Conservation (phyloP, 2,329 filamentous ascomycete species). For the Stagonosporopsis rhizophila region DNA sequence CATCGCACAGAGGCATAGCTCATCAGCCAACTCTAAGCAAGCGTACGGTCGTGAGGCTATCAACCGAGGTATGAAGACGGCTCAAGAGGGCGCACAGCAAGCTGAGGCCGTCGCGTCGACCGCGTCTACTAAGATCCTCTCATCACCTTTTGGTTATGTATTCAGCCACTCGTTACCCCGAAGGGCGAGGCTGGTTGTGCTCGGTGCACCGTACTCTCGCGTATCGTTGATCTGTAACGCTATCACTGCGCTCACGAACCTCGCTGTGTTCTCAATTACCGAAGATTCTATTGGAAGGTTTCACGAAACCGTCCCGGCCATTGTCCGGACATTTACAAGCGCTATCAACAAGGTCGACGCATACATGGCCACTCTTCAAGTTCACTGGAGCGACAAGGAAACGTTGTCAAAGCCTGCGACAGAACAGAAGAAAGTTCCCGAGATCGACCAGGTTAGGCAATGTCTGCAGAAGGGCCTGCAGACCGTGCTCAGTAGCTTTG, state of each 20-base stretch:
- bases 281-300: conserved; percentile 89
- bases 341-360: conserved; percentile 73
- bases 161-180: conserved; percentile 75
- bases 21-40: conserved; percentile 43
- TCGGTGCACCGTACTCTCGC: conserved; percentile 77
- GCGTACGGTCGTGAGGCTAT: conserved; percentile 47
- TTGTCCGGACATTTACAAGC: conserved; percentile 75
- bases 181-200: conserved; percentile 69
- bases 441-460: conserved; percentile 74
- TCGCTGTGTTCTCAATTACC: conserved; percentile 74
- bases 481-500: conserved; percentile 74
- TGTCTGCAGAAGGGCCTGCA: conserved; percentile 70
- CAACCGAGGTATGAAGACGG: conserved; percentile 42
- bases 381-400: conserved; percentile 82
- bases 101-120: conserved; percentile 38
- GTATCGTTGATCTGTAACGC: conserved; percentile 55
- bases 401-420: conserved; percentile 57
- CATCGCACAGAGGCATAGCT: conserved; percentile 52
- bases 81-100: conserved; percentile 38
- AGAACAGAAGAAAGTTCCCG: conserved; percentile 56
- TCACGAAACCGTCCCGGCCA: conserved; percentile 76
- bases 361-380: conserved; percentile 65
- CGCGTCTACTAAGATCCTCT: conserved; percentile 35
- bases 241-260: conserved; percentile 69
- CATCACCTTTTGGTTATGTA: conserved; percentile 65